phyloP scores from a whole-genome alignment of 306 rosid species.

The Mucuna pruriens region DNA sequence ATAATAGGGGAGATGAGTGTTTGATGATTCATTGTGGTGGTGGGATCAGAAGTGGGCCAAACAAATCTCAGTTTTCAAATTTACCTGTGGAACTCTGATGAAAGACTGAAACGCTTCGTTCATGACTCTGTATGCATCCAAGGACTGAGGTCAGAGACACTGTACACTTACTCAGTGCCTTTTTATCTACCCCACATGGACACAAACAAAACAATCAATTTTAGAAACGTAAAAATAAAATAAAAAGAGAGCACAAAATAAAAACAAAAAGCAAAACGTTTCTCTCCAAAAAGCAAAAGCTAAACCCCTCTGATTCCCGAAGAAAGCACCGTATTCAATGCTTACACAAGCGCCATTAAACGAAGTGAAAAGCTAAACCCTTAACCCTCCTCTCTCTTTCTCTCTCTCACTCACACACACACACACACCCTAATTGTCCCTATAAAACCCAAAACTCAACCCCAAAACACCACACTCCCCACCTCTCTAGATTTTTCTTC shows the following conservation, averaged over 20 bases:
- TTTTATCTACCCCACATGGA: slow-evolving; percentile 15
- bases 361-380: slow-evolving; percentile 55
- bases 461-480: background rate
- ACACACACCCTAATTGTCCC: slow-evolving; percentile 32
- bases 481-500: background rate
- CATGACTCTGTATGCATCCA: slow-evolving; percentile 28
- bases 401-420: background rate
- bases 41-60: slow-evolving; percentile 36
- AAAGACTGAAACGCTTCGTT: slow-evolving; percentile 38
- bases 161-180: slow-evolving; percentile 16
- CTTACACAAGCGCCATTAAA: slow-evolving; percentile 53
- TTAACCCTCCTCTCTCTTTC: slow-evolving; percentile 1
- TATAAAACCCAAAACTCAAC: slow-evolving; percentile 43
- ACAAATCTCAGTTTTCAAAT: slow-evolving; percentile 47
- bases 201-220: slow-evolving; percentile 25
- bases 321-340: slow-evolving; percentile 56
- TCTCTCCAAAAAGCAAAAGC: slow-evolving; percentile 50
- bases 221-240: slow-evolving; percentile 2
- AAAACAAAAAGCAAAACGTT: slow-evolving; percentile 33
- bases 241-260: background rate
- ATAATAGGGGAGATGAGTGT: background rate
- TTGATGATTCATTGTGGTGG: background rate
- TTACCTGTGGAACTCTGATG: slow-evolving; percentile 37
- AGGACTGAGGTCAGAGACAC: slow-evolving; percentile 29
- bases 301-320: slow-evolving; percentile 40